A percentile compares a stretch with the other conserved stretches of the same genome.
Evolutionary conservation across 257 asterid species (phyloP).

Genomic region (Parsonsia alboflavescens): DNA sequence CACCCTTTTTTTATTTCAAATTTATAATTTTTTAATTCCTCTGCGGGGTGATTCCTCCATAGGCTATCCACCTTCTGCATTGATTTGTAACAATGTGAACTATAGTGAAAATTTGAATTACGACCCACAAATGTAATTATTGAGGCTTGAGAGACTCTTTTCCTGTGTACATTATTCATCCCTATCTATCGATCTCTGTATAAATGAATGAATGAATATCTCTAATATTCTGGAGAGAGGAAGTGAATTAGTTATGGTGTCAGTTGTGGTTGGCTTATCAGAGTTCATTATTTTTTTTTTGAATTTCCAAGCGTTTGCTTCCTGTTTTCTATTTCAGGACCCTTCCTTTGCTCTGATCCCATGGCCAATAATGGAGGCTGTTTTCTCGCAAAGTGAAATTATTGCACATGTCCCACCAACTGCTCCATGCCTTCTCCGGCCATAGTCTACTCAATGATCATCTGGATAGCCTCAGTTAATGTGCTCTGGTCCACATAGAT

Average conservation of each 20-base stretch:
- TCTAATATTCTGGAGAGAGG: background rate
- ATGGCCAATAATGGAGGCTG: slow-evolving; percentile 20
- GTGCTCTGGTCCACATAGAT: slow-evolving; percentile 12
- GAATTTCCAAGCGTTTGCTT: background rate
- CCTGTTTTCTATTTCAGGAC: background rate
- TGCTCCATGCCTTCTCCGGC: slow-evolving; percentile 16
- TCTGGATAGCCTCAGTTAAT: slow-evolving; percentile 8
- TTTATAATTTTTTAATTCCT: background rate
- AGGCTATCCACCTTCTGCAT: background rate
- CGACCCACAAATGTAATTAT: slow-evolving; percentile 16
- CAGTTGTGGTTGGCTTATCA: slow-evolving; percentile 19
- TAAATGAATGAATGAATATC: too few relatives aligned
- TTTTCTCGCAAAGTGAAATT: slow-evolving; percentile 12
- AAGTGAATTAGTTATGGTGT: slow-evolving; percentile 3
- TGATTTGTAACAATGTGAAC: slow-evolving; percentile 6
- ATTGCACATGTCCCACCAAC: slow-evolving; percentile 29
- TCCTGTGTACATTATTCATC: background rate
- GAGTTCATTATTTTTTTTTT: slow-evolving; percentile 1
- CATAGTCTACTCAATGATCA: slow-evolving; percentile 11
- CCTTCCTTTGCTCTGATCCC: slow-evolving; percentile 2
- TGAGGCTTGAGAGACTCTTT: slow-evolving; percentile 17
- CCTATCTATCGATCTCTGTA: background rate
- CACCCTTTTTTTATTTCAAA: background rate
- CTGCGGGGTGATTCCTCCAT: slow-evolving; percentile 13
- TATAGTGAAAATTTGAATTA: slow-evolving; percentile 10